These are phyloP conservation scores for Boletus fagicola DNA, from an alignment of 768 basidiomycete genomes.

Conservation along the genomic window DNA sequence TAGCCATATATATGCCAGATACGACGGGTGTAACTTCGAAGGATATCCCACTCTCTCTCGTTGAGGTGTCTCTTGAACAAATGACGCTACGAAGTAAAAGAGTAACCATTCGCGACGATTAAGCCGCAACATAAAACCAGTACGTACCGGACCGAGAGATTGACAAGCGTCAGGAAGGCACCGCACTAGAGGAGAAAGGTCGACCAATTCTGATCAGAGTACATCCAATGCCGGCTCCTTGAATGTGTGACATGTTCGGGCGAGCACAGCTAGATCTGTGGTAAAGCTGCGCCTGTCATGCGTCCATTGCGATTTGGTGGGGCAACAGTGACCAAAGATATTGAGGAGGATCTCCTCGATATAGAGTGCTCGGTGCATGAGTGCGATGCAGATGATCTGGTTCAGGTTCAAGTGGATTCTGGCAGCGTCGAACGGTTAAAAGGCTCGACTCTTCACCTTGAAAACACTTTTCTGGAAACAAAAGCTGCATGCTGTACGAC, in stretches of 20 bases:
- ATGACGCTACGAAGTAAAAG: background rate
- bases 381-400: background rate
- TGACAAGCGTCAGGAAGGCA: conserved; percentile 1
- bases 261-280: background rate
- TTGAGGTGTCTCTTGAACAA: background rate
- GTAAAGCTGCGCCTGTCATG: background rate
- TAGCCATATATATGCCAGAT: background rate
- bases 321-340: background rate
- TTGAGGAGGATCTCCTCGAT: conserved; percentile 3
- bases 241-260: conserved; percentile 4
- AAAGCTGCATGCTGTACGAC: background rate
- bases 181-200: background rate
- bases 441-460: background rate
- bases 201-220: conserved; percentile 4
- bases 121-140: background rate
- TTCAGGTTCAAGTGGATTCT: background rate
- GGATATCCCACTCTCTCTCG: background rate
- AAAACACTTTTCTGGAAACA: background rate
- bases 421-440: background rate
- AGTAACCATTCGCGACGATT: background rate
- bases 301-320: background rate
- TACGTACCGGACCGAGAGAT: background rate
- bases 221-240: conserved; percentile 9
- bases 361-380: conserved; percentile 8
- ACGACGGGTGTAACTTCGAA: background rate